phyloP scores from a whole-genome alignment of 163 green algal species.

The Coccomyxa subellipsoidea region DNA sequence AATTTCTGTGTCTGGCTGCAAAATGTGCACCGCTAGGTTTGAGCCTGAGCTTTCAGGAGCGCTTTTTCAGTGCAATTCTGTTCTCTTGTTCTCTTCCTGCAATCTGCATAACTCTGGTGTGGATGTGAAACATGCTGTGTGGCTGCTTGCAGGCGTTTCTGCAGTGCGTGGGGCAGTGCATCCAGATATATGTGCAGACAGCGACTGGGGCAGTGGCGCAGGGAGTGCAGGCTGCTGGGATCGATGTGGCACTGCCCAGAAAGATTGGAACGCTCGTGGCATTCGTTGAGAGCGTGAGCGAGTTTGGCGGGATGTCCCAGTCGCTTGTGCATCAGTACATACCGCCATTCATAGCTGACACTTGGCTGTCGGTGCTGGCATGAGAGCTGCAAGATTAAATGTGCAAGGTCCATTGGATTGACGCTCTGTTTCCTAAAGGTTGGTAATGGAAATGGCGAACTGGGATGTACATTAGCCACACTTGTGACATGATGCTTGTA shows the following conservation, averaged over 20 bases:
- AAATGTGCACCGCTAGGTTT: too few species aligned
- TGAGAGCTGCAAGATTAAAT: not conserved
- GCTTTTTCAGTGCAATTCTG: too few species aligned
- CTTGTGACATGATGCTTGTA: too few species aligned
- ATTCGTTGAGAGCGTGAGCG: not conserved
- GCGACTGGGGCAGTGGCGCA: constrained; percentile 4
- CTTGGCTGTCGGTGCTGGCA: not conserved
- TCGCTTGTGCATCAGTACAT: not conserved
- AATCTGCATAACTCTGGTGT: too few species aligned
- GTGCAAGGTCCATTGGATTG: too few species aligned
- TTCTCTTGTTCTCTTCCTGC: too few species aligned
- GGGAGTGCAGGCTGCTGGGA: constrained; percentile 3
- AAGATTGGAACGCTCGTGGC: not conserved
- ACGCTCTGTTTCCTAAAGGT: too few species aligned
- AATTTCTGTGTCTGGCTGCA: too few species aligned
- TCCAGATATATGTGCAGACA: not conserved
- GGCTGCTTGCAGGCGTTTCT: constrained; percentile 1
- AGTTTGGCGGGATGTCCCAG: not conserved
- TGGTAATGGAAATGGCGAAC: too few species aligned
- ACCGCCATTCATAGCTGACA: constrained; percentile 4
- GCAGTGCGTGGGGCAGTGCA: constrained; percentile 8
- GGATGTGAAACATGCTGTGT: too few species aligned
- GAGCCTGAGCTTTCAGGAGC: too few species aligned
- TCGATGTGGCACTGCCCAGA: constrained; percentile 9
- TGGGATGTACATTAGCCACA: too few species aligned